These are phyloP conservation scores for Eucalyptus polyanthemos DNA, from an alignment of 345 rosid genomes.

Conservation along the genomic window DNA sequence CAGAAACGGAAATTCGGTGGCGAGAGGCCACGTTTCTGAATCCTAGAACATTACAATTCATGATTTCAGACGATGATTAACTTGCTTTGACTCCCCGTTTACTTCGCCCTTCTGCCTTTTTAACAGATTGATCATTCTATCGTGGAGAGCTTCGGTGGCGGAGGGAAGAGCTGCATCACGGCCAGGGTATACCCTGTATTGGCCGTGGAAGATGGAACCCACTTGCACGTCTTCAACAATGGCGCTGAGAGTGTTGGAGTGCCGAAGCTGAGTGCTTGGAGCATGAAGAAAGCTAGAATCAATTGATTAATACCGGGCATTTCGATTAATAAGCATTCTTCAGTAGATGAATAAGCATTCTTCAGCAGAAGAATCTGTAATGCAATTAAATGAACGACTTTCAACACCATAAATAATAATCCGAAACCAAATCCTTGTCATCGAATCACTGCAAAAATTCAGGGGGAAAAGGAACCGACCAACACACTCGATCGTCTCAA, in stretches of 20 bases:
- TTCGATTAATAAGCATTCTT: conserved; percentile 4
- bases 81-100: background rate
- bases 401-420: background rate
- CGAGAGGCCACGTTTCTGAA: background rate
- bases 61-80: background rate
- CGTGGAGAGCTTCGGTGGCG: conserved; percentile 82
- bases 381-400: background rate
- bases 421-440: background rate
- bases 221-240: conserved; percentile 53
- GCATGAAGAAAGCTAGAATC: conserved; percentile 44
- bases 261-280: conserved; percentile 51
- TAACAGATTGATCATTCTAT: conserved; percentile 64
- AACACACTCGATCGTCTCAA: background rate
- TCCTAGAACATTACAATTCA: background rate
- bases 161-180: conserved; percentile 56
- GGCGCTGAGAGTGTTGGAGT: conserved; percentile 37
- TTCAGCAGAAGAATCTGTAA: conserved; percentile 32
- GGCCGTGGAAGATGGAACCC: conserved; percentile 24
- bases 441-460: background rate
- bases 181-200: conserved; percentile 70
- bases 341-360: conserved; percentile 1
- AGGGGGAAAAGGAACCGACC: background rate
- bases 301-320: conserved; percentile 6
- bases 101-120: background rate
- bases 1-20: background rate